Percentiles rank a stretch among this genome's conserved stretches.
These are phyloP conservation scores for Cercospora brassicicola DNA, from an alignment of 2,329 filamentous ascomycete species.

Conservation along the genomic window DNA sequence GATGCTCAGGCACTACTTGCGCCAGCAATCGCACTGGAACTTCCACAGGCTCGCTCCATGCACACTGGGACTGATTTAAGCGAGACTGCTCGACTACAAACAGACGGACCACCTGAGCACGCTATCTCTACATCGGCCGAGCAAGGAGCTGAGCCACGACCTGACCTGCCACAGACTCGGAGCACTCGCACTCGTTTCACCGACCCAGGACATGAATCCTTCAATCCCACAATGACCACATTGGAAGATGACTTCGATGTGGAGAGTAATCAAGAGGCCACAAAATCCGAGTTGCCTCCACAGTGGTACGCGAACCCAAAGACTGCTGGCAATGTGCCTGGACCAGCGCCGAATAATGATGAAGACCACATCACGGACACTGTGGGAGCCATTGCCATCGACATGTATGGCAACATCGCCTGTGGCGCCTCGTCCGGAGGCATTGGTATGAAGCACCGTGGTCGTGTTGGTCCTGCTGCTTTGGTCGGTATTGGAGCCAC, in stretches of 20 bases:
- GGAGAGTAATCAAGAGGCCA: background rate
- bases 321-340: constrained; percentile 2
- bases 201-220: background rate
- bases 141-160: background rate
- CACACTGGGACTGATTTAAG: constrained; percentile 31
- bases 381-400: constrained; percentile 91
- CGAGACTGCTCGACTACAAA: constrained; percentile 11
- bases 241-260: background rate
- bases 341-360: constrained; percentile 8
- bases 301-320: background rate
- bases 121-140: background rate
- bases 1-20: constrained; percentile 8
- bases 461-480: constrained; percentile 87
- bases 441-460: constrained; percentile 96
- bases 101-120: background rate
- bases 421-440: constrained; percentile 95
- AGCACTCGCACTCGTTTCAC: background rate
- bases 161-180: background rate
- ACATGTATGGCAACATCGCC: constrained; percentile 80
- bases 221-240: background rate
- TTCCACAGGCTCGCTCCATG: constrained; percentile 21
- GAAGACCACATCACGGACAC: constrained; percentile 81
- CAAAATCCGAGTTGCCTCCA: background rate
- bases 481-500: constrained; percentile 88
- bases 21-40: background rate